Percentiles rank a stretch among this genome's conserved stretches.
Conservation (phyloP, 2,329 filamentous ascomycete genomes). For the Xylariales sp. region DNA sequence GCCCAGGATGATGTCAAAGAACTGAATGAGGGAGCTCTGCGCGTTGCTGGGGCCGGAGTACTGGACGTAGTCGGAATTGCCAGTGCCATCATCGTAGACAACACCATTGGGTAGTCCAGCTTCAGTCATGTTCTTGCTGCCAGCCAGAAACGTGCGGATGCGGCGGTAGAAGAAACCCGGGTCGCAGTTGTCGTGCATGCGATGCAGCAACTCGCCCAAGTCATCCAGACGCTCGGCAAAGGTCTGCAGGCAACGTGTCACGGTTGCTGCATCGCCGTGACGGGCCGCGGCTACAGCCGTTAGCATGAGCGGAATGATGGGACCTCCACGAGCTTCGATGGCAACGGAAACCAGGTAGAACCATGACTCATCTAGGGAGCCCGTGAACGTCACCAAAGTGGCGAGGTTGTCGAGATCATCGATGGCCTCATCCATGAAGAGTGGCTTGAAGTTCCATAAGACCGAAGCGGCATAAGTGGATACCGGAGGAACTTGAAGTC, state of each 20-base stretch:
- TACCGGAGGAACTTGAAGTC: constrained; percentile 83
- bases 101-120: constrained; percentile 86
- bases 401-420: constrained; percentile 84
- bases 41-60: constrained; percentile 95
- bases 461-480: constrained; percentile 90
- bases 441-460: constrained; percentile 94
- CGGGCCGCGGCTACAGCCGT: constrained; percentile 78
- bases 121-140: constrained; percentile 96
- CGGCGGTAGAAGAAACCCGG: constrained; percentile 93
- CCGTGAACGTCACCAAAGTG: constrained; percentile 86
- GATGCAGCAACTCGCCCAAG: constrained; percentile 69
- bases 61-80: constrained; percentile 66
- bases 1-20: constrained; percentile 89
- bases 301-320: constrained; percentile 84
- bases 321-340: constrained; percentile 87
- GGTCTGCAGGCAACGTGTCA: constrained; percentile 69
- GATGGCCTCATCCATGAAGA: constrained; percentile 77
- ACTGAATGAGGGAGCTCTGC: constrained; percentile 93
- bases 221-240: constrained; percentile 89
- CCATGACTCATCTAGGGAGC: constrained; percentile 95
- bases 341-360: constrained; percentile 95
- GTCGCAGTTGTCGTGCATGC: constrained; percentile 95
- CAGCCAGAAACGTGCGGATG: constrained; percentile 92
- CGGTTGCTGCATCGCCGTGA: constrained; percentile 61
- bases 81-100: constrained; percentile 76